Base-by-base conservation (phyloP, 192 early-diverging fungal genomes). In the Coemansia sp. region DNA sequence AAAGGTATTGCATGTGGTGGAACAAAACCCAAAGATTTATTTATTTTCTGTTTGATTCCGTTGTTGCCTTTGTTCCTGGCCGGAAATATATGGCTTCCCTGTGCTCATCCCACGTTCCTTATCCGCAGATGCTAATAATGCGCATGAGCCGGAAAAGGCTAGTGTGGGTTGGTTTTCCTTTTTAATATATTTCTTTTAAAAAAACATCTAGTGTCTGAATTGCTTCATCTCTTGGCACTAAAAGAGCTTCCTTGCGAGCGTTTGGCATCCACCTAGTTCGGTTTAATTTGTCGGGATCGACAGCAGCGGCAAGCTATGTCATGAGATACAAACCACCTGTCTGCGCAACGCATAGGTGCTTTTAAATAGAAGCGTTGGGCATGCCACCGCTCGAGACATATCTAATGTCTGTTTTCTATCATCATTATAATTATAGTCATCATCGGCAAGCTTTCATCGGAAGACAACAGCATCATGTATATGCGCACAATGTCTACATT, bases 381-480 rank as follows among this genome's bases (percentile, higher is more conserved):
- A 32, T 32, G 4, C 4, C 32, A 32, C 32, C 32, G 4, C 32
- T 32, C 2, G 32, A 32, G 32, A 32, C 32, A 14, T 25, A 54
- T 54, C 51, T 54, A 54, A 54, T 14, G 51, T 54, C 51, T 25
- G 51, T 20, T 25, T 54, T 54, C 22, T 9, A 54, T 25, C 51
- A 17, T 17, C 32, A 32, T 32, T 32, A 32, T 32, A 32, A 32
- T 32, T 32, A 32, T 32, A 32, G 4, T 32, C 1, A 32, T 32
- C 32, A 32, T 32, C 32, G 32, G 1, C 6, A 50, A 13, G n/a
- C 48, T 17, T 12, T 12, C 17, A 4, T 54, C 22, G 51, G 51
- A 54, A 54, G 22, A 54, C 44, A 32, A 5, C 51, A 54, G 6
- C 22, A 25, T 54, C 51, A 25, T 25, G 51, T 22, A 54, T 22